phyloP scores from a whole-genome alignment of 805 yeast species.

The Kodamaea nitidulidarum region DNA sequence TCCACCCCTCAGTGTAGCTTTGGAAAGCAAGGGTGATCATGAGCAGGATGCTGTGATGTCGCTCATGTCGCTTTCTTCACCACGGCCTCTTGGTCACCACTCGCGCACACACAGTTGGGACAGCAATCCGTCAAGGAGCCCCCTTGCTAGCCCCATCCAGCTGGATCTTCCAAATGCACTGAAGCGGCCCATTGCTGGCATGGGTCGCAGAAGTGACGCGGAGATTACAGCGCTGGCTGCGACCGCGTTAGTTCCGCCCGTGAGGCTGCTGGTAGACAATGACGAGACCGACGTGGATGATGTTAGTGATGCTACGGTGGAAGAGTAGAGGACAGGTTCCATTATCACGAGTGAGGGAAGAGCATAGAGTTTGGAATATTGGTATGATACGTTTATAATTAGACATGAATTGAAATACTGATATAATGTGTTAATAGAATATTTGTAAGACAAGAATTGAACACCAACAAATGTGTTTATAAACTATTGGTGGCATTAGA shows the following conservation, averaged over 20 bases:
- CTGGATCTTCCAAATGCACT: slow-evolving; percentile 3
- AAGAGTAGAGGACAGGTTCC: slow-evolving; percentile 5
- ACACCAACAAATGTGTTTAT: no score
- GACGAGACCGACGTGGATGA: slow-evolving; percentile 15
- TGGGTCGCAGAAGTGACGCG: slow-evolving; percentile 6
- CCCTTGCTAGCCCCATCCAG: slow-evolving; percentile 13
- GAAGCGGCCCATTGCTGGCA: slow-evolving; percentile 11
- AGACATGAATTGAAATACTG: no score
- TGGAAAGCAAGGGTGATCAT: slow-evolving; percentile 19
- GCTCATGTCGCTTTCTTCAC: slow-evolving; percentile 53
- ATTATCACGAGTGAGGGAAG: no score
- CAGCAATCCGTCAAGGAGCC: slow-evolving; percentile 9
- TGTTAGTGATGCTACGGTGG: slow-evolving; percentile 14
- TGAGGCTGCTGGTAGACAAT: slow-evolving; percentile 9
- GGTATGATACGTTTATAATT: no score
- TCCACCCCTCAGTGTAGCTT: slow-evolving; percentile 30
- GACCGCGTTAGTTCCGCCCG: slow-evolving; percentile 4
- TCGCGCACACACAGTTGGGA: slow-evolving; percentile 10
- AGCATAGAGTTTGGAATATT: no score
- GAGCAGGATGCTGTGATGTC: slow-evolving; percentile 57
- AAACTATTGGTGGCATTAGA: no score
- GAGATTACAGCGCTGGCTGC: slow-evolving; percentile 3
- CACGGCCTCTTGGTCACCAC: slow-evolving; percentile 26
- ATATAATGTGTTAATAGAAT: no score
- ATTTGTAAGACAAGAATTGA: no score